Conservation (phyloP, 1,284 basidiomycete species). For the Anthracocystis setariae region DNA sequence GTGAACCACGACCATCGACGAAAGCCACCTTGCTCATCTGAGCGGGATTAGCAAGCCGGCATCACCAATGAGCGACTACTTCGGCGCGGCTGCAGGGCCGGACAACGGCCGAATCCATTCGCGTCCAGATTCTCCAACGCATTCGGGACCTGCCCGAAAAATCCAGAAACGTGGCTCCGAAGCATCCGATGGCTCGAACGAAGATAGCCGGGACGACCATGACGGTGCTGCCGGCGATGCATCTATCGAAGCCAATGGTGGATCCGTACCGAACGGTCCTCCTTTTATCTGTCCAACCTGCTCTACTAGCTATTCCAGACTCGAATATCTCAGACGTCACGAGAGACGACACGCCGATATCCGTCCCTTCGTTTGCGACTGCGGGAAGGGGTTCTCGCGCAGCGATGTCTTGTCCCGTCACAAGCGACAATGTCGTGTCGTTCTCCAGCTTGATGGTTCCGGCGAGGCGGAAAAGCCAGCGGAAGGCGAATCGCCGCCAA, state of each 20-base stretch:
- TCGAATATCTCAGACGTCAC: conserved; percentile 66
- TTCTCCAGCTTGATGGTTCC: conserved; percentile 46
- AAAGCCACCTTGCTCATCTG: not conserved
- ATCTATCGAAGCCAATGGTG: conserved; percentile 19
- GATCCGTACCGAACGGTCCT: conserved; percentile 52
- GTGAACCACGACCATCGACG: not conserved
- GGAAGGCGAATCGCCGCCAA: conserved; percentile 37
- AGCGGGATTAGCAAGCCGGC: not conserved
- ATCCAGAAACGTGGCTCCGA: conserved; percentile 37
- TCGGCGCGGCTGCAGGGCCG: conserved; percentile 39
- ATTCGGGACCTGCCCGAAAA: conserved; percentile 37
- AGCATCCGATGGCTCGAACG: conserved; percentile 31
- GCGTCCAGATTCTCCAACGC: conserved; percentile 33
- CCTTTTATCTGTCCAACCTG: conserved; percentile 66
- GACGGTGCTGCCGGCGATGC: conserved; percentile 17
- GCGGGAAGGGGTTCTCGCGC: conserved; percentile 66
- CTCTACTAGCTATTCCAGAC: conserved; percentile 64
- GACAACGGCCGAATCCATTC: conserved; percentile 31
- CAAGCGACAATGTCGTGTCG: conserved; percentile 63
- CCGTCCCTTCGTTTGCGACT: conserved; percentile 65
- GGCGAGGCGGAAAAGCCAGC: conserved; percentile 42
- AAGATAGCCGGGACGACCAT: conserved; percentile 21
- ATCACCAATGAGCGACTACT: conserved; percentile 33
- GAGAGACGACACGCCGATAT: conserved; percentile 66
- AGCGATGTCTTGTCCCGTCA: conserved; percentile 66